Conservation (phyloP, 2,329 filamentous ascomycete species). For the Podosphaera xanthii region DNA sequence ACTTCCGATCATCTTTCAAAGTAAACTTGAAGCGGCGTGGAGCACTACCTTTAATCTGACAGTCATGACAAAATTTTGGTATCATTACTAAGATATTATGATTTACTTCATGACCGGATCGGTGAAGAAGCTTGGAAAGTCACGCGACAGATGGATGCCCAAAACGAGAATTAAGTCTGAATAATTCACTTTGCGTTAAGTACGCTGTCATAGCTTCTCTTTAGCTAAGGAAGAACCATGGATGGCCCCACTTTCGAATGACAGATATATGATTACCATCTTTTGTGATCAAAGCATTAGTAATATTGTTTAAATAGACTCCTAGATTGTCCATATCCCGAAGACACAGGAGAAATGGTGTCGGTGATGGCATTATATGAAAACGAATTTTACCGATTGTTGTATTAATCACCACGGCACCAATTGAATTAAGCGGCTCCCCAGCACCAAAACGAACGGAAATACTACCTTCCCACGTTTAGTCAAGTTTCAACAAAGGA, state of each 20-base stretch:
- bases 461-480: background rate
- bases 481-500: background rate
- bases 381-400: background rate
- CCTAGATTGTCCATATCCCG: background rate
- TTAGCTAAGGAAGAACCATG: background rate
- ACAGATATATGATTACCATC: background rate
- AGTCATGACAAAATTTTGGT: background rate
- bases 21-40: constrained; percentile 1
- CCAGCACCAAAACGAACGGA: background rate
- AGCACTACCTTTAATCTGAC: background rate
- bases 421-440: background rate
- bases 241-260: background rate
- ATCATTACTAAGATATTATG: background rate
- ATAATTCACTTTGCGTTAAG: background rate
- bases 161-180: background rate
- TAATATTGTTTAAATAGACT: background rate
- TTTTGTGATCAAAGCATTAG: background rate
- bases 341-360: background rate
- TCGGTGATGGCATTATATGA: background rate
- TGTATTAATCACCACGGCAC: background rate
- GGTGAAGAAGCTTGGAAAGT: background rate
- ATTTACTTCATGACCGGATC: background rate
- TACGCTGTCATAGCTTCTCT: background rate
- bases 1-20: constrained; percentile 1
- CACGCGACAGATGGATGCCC: constrained; percentile 1